Base-by-base conservation (phyloP, 441 rosid genomes). In the Populus hybrid region DNA sequence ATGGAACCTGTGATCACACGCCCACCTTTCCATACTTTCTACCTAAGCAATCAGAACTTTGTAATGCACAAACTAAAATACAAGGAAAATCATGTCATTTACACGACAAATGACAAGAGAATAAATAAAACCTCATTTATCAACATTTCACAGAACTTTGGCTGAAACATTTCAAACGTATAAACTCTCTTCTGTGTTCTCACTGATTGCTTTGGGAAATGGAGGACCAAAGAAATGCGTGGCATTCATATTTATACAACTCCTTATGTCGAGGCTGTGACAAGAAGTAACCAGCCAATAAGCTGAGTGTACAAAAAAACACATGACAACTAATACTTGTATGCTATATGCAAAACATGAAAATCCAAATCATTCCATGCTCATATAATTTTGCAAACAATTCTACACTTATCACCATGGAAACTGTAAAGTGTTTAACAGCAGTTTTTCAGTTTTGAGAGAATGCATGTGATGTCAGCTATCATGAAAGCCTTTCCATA, bases 21-120 rank as follows among this genome's bases (percentile, higher is more conserved):
- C 99, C 97, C 99, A 94, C 72, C 87, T 87, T 74, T 90, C 97
- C 84, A 93, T 87, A 84, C 89, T 86, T 64, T 90, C 93, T 53
- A 94, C 88, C 99, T 92, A 78, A 83, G 81, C 80, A 77, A 81
- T 82, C 76, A 78, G 81, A 83, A 78, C 28, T 23, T 75, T 50
- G 69, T 80, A 83, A 78, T 68, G 75, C 73, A 68, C 79, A 84
- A 78, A 80, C 83, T 77, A 77, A 89, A 71, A 82, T 68, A 73
- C 79, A 81, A 50, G 69, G 76, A 76, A 24, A 78, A 69, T 72
- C 26, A 74, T 26, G 78, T 68, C 65, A 40, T 40, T 31, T 42
- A 29, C 7, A 26, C 71, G 31, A 64, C 31, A 79, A 45, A 74
- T 5, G 72, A 79, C 59, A 73, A 36, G 69, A 68, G 42, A 10